Evolutionary conservation across 371 early-diverging fungal genomes (phyloP).

Genomic region (Mucor indicus): DNA sequence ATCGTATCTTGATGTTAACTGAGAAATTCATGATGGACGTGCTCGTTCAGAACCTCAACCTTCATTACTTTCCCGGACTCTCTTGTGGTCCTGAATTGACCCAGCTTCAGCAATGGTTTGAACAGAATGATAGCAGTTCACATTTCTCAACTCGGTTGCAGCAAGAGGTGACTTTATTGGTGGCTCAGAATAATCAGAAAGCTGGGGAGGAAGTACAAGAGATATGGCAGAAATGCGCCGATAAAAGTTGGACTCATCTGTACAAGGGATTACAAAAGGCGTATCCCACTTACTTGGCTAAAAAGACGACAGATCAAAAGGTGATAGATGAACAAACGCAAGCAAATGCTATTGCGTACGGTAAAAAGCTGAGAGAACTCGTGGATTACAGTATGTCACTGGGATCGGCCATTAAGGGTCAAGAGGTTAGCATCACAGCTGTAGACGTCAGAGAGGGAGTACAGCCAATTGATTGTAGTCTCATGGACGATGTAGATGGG

Average conservation of each 20-base stretch:
- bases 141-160: constrained; percentile 30
- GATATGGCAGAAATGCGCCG: constrained; percentile 7
- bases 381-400: constrained; percentile 33
- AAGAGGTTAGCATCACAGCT: constrained; percentile 39
- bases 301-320: constrained; percentile 8
- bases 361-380: constrained; percentile 24
- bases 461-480: constrained; percentile 26
- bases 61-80: constrained; percentile 26
- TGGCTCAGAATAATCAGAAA: constrained; percentile 7
- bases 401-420: constrained; percentile 47
- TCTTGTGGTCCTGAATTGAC: constrained; percentile 16
- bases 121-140: constrained; percentile 12
- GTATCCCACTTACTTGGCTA: constrained; percentile 28
- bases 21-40: constrained; percentile 54
- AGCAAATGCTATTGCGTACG: too few relatives aligned
- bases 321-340: too few relatives aligned
- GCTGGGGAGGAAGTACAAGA: too few relatives aligned
- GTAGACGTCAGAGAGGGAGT: constrained; percentile 31
- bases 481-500: constrained; percentile 45
- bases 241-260: constrained; percentile 33
- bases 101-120: constrained; percentile 22
- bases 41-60: constrained; percentile 40
- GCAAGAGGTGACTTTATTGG: constrained; percentile 38
- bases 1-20: constrained; percentile 29
- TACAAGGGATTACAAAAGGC: constrained; percentile 39